A percentile compares a stretch with the other conserved stretches of the same genome.
These are phyloP conservation scores for Delonix regia DNA, from an alignment of 306 rosid genomes.

Conservation along the genomic window DNA sequence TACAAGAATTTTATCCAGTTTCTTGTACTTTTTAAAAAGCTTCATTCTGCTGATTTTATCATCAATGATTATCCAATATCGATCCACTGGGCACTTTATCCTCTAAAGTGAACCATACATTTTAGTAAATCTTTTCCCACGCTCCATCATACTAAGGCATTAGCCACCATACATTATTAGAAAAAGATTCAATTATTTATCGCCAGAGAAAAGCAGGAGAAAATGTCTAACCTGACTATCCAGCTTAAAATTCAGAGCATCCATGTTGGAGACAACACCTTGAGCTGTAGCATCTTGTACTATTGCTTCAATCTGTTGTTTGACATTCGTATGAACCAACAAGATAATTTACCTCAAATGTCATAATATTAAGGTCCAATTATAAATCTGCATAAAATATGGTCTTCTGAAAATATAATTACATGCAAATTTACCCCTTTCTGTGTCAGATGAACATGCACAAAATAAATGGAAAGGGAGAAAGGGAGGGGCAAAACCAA, in stretches of 20 bases:
- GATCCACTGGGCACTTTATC: neutral
- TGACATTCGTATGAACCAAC: constrained; percentile 30
- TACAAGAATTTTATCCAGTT: neutral
- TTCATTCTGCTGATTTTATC: neutral
- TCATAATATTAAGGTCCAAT: constrained; percentile 26
- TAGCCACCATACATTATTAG: neutral
- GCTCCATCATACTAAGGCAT: constrained; percentile 2
- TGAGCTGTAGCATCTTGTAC: constrained; percentile 73
- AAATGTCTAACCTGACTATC: constrained; percentile 71
- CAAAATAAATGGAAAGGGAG: neutral
- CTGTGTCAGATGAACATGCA: neutral
- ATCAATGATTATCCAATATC: neutral
- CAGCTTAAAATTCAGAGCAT: constrained; percentile 74
- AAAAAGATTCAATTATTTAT: neutral
- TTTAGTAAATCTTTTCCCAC: neutral
- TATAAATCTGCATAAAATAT: constrained; percentile 24
- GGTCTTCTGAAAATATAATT: neutral
- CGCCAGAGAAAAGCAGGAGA: constrained; percentile 23
- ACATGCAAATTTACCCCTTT: neutral
- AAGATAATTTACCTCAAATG: constrained; percentile 9
- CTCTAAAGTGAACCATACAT: neutral
- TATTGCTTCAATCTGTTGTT: constrained; percentile 83
- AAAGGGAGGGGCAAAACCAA: neutral
- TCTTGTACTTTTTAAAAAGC: neutral
- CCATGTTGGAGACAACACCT: constrained; percentile 70